phyloP scores from a whole-genome alignment of 768 basidiomycete species.

The Clavaria fumosa region DNA sequence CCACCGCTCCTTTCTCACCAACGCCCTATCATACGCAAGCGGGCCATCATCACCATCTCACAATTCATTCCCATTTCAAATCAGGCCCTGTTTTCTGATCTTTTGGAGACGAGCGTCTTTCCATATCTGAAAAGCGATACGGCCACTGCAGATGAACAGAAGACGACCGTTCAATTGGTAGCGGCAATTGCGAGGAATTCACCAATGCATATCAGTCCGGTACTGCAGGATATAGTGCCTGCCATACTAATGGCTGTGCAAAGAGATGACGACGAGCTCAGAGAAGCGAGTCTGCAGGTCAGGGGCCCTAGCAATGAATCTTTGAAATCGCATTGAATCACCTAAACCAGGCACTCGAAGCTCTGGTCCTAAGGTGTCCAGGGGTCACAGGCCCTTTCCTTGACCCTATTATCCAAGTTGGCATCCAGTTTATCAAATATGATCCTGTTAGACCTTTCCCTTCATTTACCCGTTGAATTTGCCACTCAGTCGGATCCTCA shows the following conservation, averaged over 20 bases:
- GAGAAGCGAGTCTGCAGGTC: slow-evolving; percentile 70
- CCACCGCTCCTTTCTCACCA: slow-evolving; percentile 59
- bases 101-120: slow-evolving; percentile 43
- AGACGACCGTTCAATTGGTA: slow-evolving; percentile 64
- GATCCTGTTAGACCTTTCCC: slow-evolving; percentile 56
- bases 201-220: slow-evolving; percentile 46
- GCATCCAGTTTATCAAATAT: slow-evolving; percentile 71
- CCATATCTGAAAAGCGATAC: slow-evolving; percentile 48
- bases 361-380: slow-evolving; percentile 70
- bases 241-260: slow-evolving; percentile 54
- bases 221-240: slow-evolving; percentile 48
- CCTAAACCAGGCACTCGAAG: slow-evolving; percentile 59
- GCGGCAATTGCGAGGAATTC: slow-evolving; percentile 69
- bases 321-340: slow-evolving; percentile 3
- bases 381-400: slow-evolving; percentile 66
- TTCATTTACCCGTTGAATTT: not conserved
- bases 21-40: slow-evolving; percentile 82
- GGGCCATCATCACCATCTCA: slow-evolving; percentile 74
- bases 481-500: slow-evolving; percentile 9
- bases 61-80: slow-evolving; percentile 69
- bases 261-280: slow-evolving; percentile 69
- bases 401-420: slow-evolving; percentile 48
- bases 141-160: slow-evolving; percentile 47
- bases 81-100: slow-evolving; percentile 40
- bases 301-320: slow-evolving; percentile 6